Evolutionary conservation across 129 eudicot species (phyloP).

Genomic region (Helianthus tuberosus): DNA sequence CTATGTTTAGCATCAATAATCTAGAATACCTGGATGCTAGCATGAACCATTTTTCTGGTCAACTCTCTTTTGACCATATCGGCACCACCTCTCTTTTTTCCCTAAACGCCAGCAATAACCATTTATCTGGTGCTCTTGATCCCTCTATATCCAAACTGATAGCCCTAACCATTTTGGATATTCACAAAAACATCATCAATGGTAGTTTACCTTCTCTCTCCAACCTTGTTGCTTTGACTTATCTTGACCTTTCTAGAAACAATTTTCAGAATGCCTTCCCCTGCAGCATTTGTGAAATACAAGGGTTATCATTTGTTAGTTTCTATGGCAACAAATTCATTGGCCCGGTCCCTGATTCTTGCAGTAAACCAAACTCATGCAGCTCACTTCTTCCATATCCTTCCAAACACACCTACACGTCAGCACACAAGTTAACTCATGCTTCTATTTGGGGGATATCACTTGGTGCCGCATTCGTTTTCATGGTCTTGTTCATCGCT

Average conservation of each 20-base stretch:
- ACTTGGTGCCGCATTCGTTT: constrained; percentile 41
- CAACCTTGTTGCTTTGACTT: constrained; percentile 65
- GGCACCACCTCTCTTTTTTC: constrained; percentile 59
- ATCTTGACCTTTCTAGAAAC: constrained; percentile 81
- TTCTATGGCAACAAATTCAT: constrained; percentile 64
- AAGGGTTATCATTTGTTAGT: constrained; percentile 60
- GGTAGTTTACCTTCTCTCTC: constrained; percentile 68
- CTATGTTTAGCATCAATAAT: constrained; percentile 54
- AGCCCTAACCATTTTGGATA: constrained; percentile 67
- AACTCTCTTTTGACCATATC: constrained; percentile 36
- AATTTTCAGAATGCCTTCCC: constrained; percentile 58
- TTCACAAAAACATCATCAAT: constrained; percentile 75
- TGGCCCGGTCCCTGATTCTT: constrained; percentile 61
- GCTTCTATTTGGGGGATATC: constrained; percentile 52
- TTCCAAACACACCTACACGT: constrained; percentile 31
- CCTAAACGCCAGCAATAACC: constrained; percentile 81
- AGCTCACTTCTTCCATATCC: constrained; percentile 29
- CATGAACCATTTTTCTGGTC: constrained; percentile 69
- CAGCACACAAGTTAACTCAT: constrained; percentile 32
- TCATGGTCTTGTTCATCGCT: constrained; percentile 44
- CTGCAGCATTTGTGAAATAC: constrained; percentile 62
- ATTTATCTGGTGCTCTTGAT: constrained; percentile 55
- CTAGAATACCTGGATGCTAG: constrained; percentile 71
- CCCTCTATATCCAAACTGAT: constrained; percentile 66
- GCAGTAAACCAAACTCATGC: constrained; percentile 52